These are phyloP conservation scores for Tieghemiomyces parasiticus DNA, from an alignment of 192 early-diverging fungal genomes.

Conservation along the genomic window DNA sequence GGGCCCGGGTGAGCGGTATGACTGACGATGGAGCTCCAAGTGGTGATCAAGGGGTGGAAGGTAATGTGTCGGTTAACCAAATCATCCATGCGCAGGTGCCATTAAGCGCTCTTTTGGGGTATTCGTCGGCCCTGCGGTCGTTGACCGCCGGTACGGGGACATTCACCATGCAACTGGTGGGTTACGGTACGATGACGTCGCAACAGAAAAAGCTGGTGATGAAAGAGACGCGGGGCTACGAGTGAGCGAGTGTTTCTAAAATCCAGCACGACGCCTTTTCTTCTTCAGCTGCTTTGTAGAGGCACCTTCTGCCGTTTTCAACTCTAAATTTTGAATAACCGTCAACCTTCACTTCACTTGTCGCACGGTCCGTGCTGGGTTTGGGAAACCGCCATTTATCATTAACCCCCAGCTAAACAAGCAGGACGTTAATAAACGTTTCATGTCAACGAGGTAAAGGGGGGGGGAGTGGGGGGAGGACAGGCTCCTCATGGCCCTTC, in stretches of 20 bases:
- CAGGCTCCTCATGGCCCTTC: too few species aligned
- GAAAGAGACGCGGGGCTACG: constrained; percentile 44
- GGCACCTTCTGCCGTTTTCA: too few species aligned
- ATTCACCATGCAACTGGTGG: constrained; percentile 71
- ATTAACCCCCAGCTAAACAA: too few species aligned
- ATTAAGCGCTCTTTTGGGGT: constrained; percentile 70
- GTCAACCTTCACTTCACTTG: too few species aligned
- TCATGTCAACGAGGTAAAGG: too few species aligned
- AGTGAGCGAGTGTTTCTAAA: background rate
- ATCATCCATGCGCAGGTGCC: constrained; percentile 53
- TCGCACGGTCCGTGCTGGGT: too few species aligned
- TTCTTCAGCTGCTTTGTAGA: too few species aligned
- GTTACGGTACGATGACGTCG: constrained; percentile 60
- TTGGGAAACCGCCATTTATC: too few species aligned
- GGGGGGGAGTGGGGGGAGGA: too few species aligned
- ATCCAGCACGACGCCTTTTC: too few species aligned
- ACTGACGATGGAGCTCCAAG: constrained; percentile 16
- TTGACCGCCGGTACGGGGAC: constrained; percentile 73
- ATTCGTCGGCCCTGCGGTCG: constrained; percentile 63
- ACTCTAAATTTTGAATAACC: too few species aligned
- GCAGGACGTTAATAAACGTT: too few species aligned
- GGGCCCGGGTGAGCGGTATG: constrained; percentile 52
- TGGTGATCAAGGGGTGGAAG: constrained; percentile 7
- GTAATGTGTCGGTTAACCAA: background rate
- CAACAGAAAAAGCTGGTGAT: constrained; percentile 59